Evolutionary conservation across 345 rosid species (phyloP).

Genomic region (Aurinia saxatilis): DNA sequence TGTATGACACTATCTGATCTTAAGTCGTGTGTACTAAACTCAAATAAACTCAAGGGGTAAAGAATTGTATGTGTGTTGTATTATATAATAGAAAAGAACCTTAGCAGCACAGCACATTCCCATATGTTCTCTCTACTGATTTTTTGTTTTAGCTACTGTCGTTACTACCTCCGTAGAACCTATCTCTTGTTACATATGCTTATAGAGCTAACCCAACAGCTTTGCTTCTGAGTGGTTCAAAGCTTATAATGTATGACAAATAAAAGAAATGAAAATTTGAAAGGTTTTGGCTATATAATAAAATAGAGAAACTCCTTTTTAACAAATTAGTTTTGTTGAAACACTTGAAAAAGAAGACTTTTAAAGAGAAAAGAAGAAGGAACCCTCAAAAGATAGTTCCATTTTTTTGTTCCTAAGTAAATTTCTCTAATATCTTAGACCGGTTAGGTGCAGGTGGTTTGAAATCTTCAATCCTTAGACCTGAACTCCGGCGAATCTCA

Average conservation of each 20-base stretch:
- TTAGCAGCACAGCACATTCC: background rate
- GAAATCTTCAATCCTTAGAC: constrained; percentile 63
- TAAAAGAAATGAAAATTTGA: background rate
- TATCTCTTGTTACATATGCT: background rate
- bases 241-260: no score
- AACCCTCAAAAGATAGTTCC: constrained; percentile 33
- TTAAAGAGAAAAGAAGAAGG: constrained; percentile 8
- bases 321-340: constrained; percentile 22
- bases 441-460: constrained; percentile 45
- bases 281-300: constrained; percentile 18
- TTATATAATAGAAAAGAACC: background rate
- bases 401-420: constrained; percentile 43
- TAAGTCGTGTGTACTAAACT: constrained; percentile 4
- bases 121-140: no score
- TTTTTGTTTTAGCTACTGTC: no score
- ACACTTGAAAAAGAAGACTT: constrained; percentile 1
- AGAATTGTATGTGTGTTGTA: constrained; percentile 20
- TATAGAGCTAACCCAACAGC: no score
- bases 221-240: no score
- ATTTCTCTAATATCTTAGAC: constrained; percentile 64
- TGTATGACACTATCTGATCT: constrained; percentile 1
- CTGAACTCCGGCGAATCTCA: constrained; percentile 48
- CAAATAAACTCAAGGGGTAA: constrained; percentile 15
- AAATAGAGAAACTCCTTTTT: constrained; percentile 21
- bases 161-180: no score